Base-by-base conservation (phyloP, 2,329 filamentous ascomycete genomes). In the Aspergillus fischeri region DNA sequence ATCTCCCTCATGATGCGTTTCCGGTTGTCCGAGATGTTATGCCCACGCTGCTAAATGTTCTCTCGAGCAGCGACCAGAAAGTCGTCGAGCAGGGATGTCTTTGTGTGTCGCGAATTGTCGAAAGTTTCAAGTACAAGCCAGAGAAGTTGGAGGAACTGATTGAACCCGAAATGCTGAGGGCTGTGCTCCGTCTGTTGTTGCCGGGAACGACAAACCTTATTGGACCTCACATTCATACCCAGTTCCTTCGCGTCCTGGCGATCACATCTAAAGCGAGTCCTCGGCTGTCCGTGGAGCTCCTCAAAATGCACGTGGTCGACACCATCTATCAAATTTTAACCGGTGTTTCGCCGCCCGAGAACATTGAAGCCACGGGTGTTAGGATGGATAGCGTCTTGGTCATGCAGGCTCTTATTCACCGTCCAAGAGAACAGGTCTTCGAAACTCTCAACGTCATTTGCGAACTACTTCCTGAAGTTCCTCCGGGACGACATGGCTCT, bases 391-490 rank as follows among this genome's bases (percentile, higher is more conserved):
- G 92, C 69, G 93, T 97, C 55, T 85, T 99, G 49, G 94, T 99
- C 67, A 99, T 99, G 95, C 94, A 99, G 77, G 92, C 95, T 41
- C 81, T 99, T 61, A 96, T 99, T 53, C 94, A 97, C 70, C 87
- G 93, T 44, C 94, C 94, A 6, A 87, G 92, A 56, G 95, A 99
- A 65, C 94, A 99, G 75, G 90, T 99, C 20, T 94, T 93, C 65
- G 94, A 99, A 78, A 97, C 95, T 1, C 83, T 99, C 61, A 97
- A 97, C 71, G 92, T 99, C 62, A 92, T 99, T 62, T 97, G 94
- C 77, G 94, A 99, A 76, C 80, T 99, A 29, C 81, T 99, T 38
- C 92, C 93, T 1, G 87, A 85, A 51, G 80, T 93, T 17, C 86
- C 88, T 17, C 86, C 88, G 11, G 81, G 80, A 51, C 80, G 83